Evolutionary conservation across 768 basidiomycete genomes (phyloP).

Genomic region (Asterophora lycoperdoides): DNA sequence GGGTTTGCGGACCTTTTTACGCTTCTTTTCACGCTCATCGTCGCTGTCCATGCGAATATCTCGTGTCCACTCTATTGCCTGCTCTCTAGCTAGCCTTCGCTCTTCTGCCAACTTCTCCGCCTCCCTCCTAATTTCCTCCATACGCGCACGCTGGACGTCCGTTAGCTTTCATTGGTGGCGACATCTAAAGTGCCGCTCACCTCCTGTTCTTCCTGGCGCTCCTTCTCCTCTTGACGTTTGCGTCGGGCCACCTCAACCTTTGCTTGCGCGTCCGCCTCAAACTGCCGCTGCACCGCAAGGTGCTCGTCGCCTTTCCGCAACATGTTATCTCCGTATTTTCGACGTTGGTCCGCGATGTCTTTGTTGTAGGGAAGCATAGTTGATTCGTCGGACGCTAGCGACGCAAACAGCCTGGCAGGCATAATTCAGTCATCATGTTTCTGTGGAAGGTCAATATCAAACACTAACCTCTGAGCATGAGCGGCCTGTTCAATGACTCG

Average conservation of each 20-base stretch:
- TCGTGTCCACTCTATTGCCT: slow-evolving; percentile 74
- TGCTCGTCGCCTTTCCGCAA: slow-evolving; percentile 80
- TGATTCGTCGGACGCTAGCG: slow-evolving; percentile 71
- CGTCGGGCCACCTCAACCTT: slow-evolving; percentile 74
- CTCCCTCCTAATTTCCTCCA: slow-evolving; percentile 62
- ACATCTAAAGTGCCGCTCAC: slow-evolving; percentile 34
- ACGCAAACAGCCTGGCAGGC: slow-evolving; percentile 67
- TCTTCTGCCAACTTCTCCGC: slow-evolving; percentile 79
- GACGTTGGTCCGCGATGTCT: slow-evolving; percentile 85
- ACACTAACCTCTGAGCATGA: slow-evolving; percentile 78
- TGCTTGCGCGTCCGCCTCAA: slow-evolving; percentile 67
- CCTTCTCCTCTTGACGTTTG: slow-evolving; percentile 75
- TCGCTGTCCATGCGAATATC: slow-evolving; percentile 69
- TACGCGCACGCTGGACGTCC: slow-evolving; percentile 46
- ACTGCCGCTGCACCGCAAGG: slow-evolving; percentile 61
- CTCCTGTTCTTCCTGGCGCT: slow-evolving; percentile 59
- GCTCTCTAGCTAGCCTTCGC: slow-evolving; percentile 69
- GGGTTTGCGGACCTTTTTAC: slow-evolving; percentile 51
- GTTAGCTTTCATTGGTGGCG: neutral
- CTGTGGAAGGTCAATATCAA: neutral
- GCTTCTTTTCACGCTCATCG: slow-evolving; percentile 71
- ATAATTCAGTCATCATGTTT: neutral
- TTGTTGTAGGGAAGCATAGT: slow-evolving; percentile 73
- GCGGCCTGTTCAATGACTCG: slow-evolving; percentile 74
- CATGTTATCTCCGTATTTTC: slow-evolving; percentile 87